phyloP scores from a whole-genome alignment of 164 flowering plant species.

The Euptelea pleiosperma region DNA sequence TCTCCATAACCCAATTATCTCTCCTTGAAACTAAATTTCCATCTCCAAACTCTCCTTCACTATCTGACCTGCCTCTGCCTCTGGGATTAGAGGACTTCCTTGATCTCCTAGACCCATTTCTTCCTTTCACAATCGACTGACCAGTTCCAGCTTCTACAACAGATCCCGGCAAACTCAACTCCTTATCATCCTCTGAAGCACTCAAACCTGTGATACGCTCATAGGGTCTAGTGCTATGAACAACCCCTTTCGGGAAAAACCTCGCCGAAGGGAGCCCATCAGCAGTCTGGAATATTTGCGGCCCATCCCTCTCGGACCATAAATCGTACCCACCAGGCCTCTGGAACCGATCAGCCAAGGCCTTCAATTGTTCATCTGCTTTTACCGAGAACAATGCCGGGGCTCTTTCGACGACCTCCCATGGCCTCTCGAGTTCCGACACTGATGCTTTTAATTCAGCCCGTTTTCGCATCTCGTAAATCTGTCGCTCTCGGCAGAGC shows the following conservation, averaged over 20 bases:
- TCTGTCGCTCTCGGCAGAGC: conserved; percentile 71
- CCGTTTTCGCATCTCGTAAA: conserved; percentile 87
- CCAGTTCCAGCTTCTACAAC: too few relatives aligned
- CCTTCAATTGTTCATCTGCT: conserved; percentile 85
- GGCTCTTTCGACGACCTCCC: conserved; percentile 69
- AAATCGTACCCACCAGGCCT: conserved; percentile 77
- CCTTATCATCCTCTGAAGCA: not conserved
- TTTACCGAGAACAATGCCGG: conserved; percentile 63
- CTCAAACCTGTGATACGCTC: conserved; percentile 10
- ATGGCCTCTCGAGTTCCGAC: conserved; percentile 83
- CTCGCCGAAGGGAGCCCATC: conserved; percentile 61
- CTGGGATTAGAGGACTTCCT: not conserved
- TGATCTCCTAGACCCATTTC: conserved; percentile 6
- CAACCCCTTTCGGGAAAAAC: conserved; percentile 86
- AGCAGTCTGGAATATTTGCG: conserved; percentile 53
- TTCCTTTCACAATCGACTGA: too few relatives aligned
- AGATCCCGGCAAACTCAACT: conserved; percentile 4
- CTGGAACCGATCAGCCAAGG: conserved; percentile 80
- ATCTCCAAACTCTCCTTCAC: not conserved
- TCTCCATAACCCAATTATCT: not conserved
- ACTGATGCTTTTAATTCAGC: conserved; percentile 86
- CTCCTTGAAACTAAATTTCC: not conserved
- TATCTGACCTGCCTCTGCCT: not conserved
- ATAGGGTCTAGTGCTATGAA: conserved; percentile 73
- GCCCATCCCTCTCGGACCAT: conserved; percentile 85